These are phyloP conservation scores for Sclerotinia trifoliorum DNA, from an alignment of 2,329 filamentous ascomycete species.

Conservation along the genomic window DNA sequence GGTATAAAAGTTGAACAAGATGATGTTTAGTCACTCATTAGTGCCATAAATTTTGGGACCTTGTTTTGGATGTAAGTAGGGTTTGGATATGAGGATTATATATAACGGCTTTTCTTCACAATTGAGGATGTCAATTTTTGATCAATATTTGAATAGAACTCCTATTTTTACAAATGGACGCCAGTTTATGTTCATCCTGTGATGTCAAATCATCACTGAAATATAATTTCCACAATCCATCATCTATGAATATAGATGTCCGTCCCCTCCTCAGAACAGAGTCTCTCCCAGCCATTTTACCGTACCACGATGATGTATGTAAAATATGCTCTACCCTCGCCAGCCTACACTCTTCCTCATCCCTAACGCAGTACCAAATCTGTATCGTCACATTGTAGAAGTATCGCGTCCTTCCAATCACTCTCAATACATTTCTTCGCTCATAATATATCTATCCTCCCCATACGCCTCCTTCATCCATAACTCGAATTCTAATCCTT, in stretches of 20 bases:
- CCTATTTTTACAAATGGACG: neutral
- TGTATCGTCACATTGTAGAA: neutral
- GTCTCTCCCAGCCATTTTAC: neutral
- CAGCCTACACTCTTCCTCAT: no score
- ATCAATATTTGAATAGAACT: neutral
- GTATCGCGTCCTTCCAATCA: neutral
- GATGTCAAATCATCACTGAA: neutral
- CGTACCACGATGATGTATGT: neutral
- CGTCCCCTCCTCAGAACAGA: neutral
- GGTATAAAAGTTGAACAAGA: neutral
- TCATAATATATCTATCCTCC: neutral
- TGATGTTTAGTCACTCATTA: conserved; percentile 1
- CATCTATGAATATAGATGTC: neutral
- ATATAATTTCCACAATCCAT: neutral
- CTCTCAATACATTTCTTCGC: neutral
- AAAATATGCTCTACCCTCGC: no score
- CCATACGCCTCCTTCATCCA: neutral
- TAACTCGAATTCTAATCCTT: neutral
- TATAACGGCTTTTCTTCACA: neutral
- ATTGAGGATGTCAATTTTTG: neutral
- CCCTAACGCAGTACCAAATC: neutral
- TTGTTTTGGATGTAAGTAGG: conserved; percentile 1
- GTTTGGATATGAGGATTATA: conserved; percentile 4
- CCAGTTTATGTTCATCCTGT: neutral
- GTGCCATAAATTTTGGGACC: neutral